phyloP scores from a whole-genome alignment of 108 stramenopile species.

The Cyclotella cryptica region DNA sequence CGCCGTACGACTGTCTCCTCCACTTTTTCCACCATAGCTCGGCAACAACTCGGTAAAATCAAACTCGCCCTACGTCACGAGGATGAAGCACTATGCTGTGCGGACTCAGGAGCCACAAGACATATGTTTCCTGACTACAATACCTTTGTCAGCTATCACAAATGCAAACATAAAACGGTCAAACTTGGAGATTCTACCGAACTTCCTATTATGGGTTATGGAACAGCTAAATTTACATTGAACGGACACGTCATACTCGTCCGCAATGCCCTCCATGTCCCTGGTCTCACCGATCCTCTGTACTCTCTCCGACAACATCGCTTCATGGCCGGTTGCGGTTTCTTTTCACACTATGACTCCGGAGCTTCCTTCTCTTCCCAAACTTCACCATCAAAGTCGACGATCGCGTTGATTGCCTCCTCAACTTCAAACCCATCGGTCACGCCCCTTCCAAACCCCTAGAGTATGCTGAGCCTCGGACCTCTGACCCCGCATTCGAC shows the following conservation, averaged over 20 bases:
- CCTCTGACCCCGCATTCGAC: too few species aligned
- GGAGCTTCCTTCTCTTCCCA: conserved; percentile 8
- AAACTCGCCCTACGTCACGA: neutral
- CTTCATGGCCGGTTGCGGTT: conserved; percentile 2
- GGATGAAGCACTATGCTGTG: neutral
- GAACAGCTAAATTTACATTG: conserved; percentile 8
- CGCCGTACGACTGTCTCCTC: too few species aligned
- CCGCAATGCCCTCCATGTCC: conserved; percentile 11
- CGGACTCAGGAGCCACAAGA: conserved; percentile 2
- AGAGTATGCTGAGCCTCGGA: conserved; percentile 9
- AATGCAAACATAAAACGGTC: too few species aligned
- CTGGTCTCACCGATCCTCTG: conserved; percentile 10
- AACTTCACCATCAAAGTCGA: neutral
- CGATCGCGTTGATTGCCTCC: conserved; percentile 7
- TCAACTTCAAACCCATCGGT: conserved; percentile 2
- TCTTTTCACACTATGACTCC: neutral
- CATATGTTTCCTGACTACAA: neutral
- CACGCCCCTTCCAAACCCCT: too few species aligned
- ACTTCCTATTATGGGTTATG: conserved; percentile 5
- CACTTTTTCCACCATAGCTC: neutral
- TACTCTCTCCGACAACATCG: conserved; percentile 7
- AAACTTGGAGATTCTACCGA: neutral
- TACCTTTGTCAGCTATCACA: neutral
- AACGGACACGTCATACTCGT: conserved; percentile 16
- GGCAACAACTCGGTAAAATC: too few species aligned